Evolutionary conservation across 495 filamentous ascomycete species (phyloP).

Genomic region (Neurospora sp.): DNA sequence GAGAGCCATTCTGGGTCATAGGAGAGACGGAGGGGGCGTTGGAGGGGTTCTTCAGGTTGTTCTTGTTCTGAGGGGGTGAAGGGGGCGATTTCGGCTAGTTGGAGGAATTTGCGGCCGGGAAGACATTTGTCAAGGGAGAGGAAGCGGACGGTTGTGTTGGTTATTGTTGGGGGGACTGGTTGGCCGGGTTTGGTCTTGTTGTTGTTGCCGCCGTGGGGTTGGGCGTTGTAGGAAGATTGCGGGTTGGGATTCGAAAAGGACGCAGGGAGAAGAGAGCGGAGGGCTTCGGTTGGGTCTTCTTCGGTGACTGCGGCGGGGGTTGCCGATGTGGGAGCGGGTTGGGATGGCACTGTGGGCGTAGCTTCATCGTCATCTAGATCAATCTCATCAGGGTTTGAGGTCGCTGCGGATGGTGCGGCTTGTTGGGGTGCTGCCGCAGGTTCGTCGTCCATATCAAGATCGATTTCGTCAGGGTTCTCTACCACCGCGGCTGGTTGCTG

Average conservation of each 20-base stretch:
- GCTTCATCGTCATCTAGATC: background rate
- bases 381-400: background rate
- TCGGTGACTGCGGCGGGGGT: constrained; percentile 1
- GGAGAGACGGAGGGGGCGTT: constrained; percentile 38
- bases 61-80: constrained; percentile 8
- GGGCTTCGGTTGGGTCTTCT: constrained; percentile 39
- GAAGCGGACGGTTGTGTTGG: constrained; percentile 71
- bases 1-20: constrained; percentile 96
- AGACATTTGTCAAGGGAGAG: constrained; percentile 86
- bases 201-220: constrained; percentile 6
- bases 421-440: background rate
- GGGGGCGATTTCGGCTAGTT: constrained; percentile 54
- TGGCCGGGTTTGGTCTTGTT: constrained; percentile 30
- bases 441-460: constrained; percentile 12
- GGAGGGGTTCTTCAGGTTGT: background rate
- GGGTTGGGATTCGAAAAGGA: constrained; percentile 44
- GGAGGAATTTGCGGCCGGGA: constrained; percentile 67
- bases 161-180: constrained; percentile 43
- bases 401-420: background rate
- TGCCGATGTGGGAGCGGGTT: background rate
- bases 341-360: background rate
- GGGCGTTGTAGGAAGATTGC: constrained; percentile 2
- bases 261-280: constrained; percentile 58
- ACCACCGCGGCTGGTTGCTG: background rate
- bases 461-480: constrained; percentile 7